Percentiles rank a stretch among this genome's conserved stretches.
These are phyloP conservation scores for Acmispon strigosus DNA, from an alignment of 306 rosid genomes.

Conservation along the genomic window DNA sequence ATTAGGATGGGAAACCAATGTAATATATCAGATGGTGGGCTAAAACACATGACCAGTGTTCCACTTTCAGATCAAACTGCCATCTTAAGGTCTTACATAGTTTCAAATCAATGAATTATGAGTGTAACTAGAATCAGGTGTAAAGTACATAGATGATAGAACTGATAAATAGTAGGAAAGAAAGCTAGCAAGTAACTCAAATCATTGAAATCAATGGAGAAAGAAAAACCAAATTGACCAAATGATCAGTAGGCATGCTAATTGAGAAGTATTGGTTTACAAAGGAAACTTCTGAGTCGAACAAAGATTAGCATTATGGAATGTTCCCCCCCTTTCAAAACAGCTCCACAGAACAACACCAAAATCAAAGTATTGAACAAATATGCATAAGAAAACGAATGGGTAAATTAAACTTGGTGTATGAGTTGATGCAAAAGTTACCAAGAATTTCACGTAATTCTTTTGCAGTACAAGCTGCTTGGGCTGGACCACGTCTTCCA, in stretches of 20 bases:
- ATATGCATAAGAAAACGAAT: background rate
- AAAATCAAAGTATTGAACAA: slow-evolving; percentile 1
- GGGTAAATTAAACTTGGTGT: background rate
- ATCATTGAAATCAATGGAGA: background rate
- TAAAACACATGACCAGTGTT: slow-evolving; percentile 11
- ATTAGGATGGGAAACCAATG: slow-evolving; percentile 12
- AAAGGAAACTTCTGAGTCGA: slow-evolving; percentile 7
- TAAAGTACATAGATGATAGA: background rate
- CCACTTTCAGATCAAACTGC: slow-evolving; percentile 6
- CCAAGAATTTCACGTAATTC: slow-evolving; percentile 94
- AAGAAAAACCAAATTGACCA: background rate
- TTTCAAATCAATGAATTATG: background rate
- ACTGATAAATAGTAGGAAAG: background rate
- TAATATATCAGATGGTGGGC: background rate
- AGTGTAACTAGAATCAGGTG: background rate
- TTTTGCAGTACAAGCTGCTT: slow-evolving; percentile 92
- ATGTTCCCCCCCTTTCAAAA: background rate
- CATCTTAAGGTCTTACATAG: background rate
- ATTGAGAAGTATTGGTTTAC: slow-evolving; percentile 2
- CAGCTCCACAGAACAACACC: background rate
- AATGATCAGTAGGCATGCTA: background rate
- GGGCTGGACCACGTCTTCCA: slow-evolving; percentile 98
- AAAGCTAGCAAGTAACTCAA: background rate
- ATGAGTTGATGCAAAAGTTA: slow-evolving; percentile 29
- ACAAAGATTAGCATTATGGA: background rate